These are phyloP conservation scores for Penicillium subrubescens DNA, from an alignment of 495 filamentous ascomycete genomes.

Conservation along the genomic window DNA sequence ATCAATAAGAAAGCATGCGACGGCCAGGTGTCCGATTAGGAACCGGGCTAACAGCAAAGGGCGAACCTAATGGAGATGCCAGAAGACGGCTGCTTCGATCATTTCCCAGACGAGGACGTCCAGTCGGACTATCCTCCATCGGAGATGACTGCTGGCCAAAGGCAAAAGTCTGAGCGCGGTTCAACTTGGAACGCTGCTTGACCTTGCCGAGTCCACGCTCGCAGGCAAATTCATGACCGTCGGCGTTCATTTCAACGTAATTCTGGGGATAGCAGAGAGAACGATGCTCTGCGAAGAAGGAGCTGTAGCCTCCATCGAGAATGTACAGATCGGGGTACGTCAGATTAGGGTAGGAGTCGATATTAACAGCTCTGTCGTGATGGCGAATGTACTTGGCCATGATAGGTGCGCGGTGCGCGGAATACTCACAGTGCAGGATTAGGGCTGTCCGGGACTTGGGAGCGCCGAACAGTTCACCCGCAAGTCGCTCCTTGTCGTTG, in stretches of 20 bases:
- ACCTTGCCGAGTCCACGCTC: constrained; percentile 92
- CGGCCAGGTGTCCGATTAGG: constrained; percentile 58
- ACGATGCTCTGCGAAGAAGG: constrained; percentile 80
- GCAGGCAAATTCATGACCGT: constrained; percentile 86
- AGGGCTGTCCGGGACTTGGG: constrained; percentile 72
- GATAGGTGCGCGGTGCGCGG: constrained; percentile 92
- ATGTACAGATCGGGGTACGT: constrained; percentile 97
- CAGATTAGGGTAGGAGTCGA: constrained; percentile 79
- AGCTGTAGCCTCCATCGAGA: constrained; percentile 92
- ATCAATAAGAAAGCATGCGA: constrained; percentile 73
- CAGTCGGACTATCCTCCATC: constrained; percentile 81
- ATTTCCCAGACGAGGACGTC: constrained; percentile 53
- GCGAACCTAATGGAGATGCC: constrained; percentile 56
- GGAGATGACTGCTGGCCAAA: constrained; percentile 72
- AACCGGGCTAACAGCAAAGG: constrained; percentile 57
- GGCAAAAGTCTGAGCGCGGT: constrained; percentile 90
- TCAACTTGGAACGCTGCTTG: constrained; percentile 77
- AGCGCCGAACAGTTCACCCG: constrained; percentile 72
- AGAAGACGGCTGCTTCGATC: constrained; percentile 35
- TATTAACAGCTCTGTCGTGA: constrained; percentile 81
- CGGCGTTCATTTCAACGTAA: constrained; percentile 92
- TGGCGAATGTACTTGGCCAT: constrained; percentile 82
- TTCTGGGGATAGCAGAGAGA: constrained; percentile 86
- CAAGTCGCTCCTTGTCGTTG: constrained; percentile 89
- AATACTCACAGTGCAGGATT: constrained; percentile 98